Percentiles rank a stretch among this genome's conserved stretches.
Conservation (phyloP, 2,329 filamentous ascomycete species). For the Pseudocercospora cruenta region DNA sequence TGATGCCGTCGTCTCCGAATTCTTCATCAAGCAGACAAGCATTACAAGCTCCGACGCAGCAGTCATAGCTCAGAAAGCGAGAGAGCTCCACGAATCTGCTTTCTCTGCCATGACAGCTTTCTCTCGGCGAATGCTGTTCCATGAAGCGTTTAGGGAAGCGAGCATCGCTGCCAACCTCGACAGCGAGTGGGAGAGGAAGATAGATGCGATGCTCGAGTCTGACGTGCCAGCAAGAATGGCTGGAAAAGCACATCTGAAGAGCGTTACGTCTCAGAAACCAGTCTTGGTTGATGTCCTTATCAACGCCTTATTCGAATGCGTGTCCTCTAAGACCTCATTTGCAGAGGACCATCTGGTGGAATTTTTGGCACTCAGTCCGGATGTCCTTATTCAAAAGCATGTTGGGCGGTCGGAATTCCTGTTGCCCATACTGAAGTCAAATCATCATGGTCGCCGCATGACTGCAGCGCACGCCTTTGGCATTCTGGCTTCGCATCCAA, state of each 20-base stretch:
- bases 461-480: constrained; percentile 73
- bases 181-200: constrained; percentile 80
- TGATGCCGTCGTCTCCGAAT: constrained; percentile 47
- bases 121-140: constrained; percentile 60
- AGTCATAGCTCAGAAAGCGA: constrained; percentile 27
- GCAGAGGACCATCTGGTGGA: constrained; percentile 50
- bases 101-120: constrained; percentile 36
- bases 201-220: constrained; percentile 73
- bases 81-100: constrained; percentile 27
- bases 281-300: constrained; percentile 34
- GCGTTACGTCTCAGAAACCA: constrained; percentile 44
- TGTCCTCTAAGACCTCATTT: constrained; percentile 38
- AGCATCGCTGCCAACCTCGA: constrained; percentile 56
- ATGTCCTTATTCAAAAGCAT: constrained; percentile 56
- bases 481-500: constrained; percentile 70
- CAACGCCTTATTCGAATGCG: constrained; percentile 30
- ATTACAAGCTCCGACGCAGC: constrained; percentile 33
- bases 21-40: constrained; percentile 44
- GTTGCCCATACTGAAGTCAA: constrained; percentile 67
- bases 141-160: constrained; percentile 55
- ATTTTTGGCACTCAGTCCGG: constrained; percentile 59
- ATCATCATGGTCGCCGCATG: constrained; percentile 68
- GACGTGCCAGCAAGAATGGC: constrained; percentile 67
- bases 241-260: constrained; percentile 58
- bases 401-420: constrained; percentile 57